Evolutionary conservation across 2,329 filamentous ascomycete genomes (phyloP).

Genomic region (Exophiala lecanii-corni): DNA sequence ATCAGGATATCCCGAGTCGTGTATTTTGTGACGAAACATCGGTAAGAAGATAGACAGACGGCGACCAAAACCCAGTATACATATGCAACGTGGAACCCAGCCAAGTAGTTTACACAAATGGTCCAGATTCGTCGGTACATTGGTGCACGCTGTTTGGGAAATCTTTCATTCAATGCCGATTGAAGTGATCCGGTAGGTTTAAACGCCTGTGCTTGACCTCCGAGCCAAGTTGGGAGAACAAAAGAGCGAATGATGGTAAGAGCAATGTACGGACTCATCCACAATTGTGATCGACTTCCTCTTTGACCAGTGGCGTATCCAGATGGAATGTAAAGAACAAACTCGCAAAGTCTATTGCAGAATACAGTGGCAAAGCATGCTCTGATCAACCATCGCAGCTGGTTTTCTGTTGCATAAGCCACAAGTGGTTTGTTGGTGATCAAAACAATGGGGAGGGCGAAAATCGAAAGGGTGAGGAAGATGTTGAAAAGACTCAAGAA

Average conservation of each 20-base stretch:
- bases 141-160: constrained; percentile 36
- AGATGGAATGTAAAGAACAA: constrained; percentile 54
- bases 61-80: constrained; percentile 51
- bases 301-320: constrained; percentile 58
- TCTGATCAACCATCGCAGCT: constrained; percentile 57
- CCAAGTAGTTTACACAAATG: constrained; percentile 54
- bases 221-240: constrained; percentile 55
- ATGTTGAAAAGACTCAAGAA: constrained; percentile 54
- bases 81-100: constrained; percentile 51
- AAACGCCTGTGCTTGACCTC: constrained; percentile 56
- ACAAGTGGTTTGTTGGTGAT: constrained; percentile 55
- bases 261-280: constrained; percentile 61
- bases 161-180: constrained; percentile 55
- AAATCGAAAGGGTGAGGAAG: constrained; percentile 50
- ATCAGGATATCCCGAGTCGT: constrained; percentile 42
- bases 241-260: constrained; percentile 56
- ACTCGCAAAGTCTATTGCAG: constrained; percentile 52
- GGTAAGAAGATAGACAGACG: constrained; percentile 49
- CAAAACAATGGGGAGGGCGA: constrained; percentile 57
- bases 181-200: constrained; percentile 56
- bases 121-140: constrained; percentile 51
- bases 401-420: constrained; percentile 48
- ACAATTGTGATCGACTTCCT: constrained; percentile 53
- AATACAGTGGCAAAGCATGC: constrained; percentile 50
- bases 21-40: constrained; percentile 43